These are phyloP conservation scores for Rhodosporidiobolus sp. DNA, from an alignment of 768 basidiomycete genomes.

Conservation along the genomic window DNA sequence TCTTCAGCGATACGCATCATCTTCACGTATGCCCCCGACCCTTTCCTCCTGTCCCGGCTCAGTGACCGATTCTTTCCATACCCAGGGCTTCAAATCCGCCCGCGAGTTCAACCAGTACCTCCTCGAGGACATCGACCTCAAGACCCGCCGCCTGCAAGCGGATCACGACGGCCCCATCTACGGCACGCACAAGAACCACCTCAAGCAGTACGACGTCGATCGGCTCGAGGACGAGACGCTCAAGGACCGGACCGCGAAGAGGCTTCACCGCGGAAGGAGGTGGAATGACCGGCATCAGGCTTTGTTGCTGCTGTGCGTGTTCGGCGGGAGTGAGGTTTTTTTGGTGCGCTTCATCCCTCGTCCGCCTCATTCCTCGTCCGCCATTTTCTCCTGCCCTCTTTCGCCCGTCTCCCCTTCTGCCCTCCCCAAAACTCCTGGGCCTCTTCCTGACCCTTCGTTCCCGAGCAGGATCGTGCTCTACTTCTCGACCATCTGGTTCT, in stretches of 20 bases:
- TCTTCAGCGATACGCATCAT: slow-evolving; percentile 3
- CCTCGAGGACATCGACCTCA: too few relatives aligned
- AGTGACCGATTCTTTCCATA: too few relatives aligned
- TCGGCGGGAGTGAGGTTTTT: background rate
- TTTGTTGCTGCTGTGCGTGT: background rate
- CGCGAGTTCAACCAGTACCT: too few relatives aligned
- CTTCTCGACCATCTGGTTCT: slow-evolving; percentile 9
- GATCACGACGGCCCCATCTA: too few relatives aligned
- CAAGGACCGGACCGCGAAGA: background rate
- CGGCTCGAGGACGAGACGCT: background rate
- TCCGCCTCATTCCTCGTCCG: too few relatives aligned
- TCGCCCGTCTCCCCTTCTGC: background rate
- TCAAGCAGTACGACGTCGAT: background rate
- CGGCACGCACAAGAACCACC: too few relatives aligned
- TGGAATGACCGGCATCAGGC: background rate
- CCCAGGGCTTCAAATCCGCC: too few relatives aligned
- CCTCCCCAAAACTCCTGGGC: too few relatives aligned
- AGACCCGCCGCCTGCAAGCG: too few relatives aligned
- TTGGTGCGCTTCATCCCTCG: too few relatives aligned
- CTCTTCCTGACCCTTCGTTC: too few relatives aligned
- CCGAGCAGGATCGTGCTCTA: background rate
- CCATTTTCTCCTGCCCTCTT: too few relatives aligned
- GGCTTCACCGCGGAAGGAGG: background rate
- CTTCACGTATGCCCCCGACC: background rate
- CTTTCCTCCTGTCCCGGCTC: background rate